Conservation (phyloP, 2,329 filamentous ascomycete species). For the Hymenoscyphus occultus region DNA sequence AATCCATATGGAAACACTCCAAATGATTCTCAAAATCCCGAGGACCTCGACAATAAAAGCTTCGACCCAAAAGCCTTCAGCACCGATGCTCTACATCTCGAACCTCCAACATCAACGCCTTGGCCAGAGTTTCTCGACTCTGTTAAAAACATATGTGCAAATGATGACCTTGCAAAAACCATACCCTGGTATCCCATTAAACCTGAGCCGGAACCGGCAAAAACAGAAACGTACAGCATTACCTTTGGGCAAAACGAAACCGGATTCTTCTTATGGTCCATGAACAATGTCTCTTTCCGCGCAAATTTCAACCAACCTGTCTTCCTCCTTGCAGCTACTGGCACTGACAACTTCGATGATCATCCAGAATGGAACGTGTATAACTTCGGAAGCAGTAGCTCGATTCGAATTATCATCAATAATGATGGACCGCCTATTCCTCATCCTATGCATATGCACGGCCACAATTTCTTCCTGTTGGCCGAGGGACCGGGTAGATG, state of each 20-base stretch:
- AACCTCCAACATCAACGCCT: constrained; percentile 8
- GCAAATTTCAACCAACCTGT: constrained; percentile 8
- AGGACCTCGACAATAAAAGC: no score
- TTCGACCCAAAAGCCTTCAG: no score
- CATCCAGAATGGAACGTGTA: constrained; percentile 9
- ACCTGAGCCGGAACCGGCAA: constrained; percentile 21
- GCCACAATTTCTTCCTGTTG: constrained; percentile 65
- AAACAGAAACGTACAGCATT: constrained; percentile 36
- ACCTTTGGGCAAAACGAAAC: constrained; percentile 48
- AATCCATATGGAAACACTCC: no score
- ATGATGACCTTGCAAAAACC: constrained; percentile 22
- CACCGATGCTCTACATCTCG: no score
- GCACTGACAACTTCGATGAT: background rate
- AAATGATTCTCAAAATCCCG: no score
- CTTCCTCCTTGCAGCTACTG: constrained; percentile 7
- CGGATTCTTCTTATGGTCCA: constrained; percentile 7
- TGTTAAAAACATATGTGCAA: constrained; percentile 16
- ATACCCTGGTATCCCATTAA: constrained; percentile 26
- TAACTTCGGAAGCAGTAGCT: constrained; percentile 3
- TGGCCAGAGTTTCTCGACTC: constrained; percentile 20
- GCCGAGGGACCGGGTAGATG: constrained; percentile 43
- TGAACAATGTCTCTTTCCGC: constrained; percentile 10
- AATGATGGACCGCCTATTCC: constrained; percentile 39
- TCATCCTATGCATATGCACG: constrained; percentile 68
- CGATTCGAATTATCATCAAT: constrained; percentile 48